Evolutionary conservation across 768 basidiomycete species (phyloP).

Genomic region (Phallus indusiatus): DNA sequence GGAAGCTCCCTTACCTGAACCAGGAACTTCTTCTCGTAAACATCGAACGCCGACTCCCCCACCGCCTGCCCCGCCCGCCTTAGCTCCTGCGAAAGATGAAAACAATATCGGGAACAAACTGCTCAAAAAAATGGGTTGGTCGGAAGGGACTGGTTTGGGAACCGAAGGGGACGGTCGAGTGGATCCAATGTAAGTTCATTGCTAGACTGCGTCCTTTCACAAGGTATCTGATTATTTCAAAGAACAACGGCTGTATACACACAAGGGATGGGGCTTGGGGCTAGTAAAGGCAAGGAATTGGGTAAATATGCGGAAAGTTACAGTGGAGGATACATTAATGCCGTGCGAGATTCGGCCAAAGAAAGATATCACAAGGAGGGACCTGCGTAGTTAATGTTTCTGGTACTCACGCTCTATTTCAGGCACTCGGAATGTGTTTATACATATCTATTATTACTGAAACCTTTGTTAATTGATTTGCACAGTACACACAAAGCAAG

Average conservation of each 20-base stretch:
- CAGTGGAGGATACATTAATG: slow-evolving; percentile 44
- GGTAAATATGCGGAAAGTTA: slow-evolving; percentile 62
- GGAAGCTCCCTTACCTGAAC: slow-evolving; percentile 58
- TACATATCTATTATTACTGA: background rate
- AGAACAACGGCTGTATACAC: slow-evolving; percentile 83
- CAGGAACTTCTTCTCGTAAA: slow-evolving; percentile 17
- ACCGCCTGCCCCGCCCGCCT: slow-evolving; percentile 48
- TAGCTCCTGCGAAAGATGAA: slow-evolving; percentile 71
- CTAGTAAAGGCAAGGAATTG: slow-evolving; percentile 80
- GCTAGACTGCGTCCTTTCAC: background rate
- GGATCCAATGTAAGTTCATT: slow-evolving; percentile 66
- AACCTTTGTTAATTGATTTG: background rate
- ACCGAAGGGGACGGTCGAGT: slow-evolving; percentile 73
- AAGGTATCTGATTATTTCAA: slow-evolving; percentile 8
- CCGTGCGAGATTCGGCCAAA: slow-evolving; percentile 11
- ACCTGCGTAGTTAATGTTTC: background rate
- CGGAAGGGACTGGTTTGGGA: slow-evolving; percentile 80
- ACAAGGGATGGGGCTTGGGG: slow-evolving; percentile 85
- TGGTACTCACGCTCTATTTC: background rate
- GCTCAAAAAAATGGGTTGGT: slow-evolving; percentile 98
- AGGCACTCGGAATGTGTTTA: background rate
- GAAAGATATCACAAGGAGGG: slow-evolving; percentile 7
- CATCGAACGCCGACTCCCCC: slow-evolving; percentile 38
- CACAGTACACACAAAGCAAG: background rate
- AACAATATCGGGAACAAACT: slow-evolving; percentile 88